Conservation (phyloP, 2,329 filamentous ascomycete species). For the Tolypocladium tundrense region DNA sequence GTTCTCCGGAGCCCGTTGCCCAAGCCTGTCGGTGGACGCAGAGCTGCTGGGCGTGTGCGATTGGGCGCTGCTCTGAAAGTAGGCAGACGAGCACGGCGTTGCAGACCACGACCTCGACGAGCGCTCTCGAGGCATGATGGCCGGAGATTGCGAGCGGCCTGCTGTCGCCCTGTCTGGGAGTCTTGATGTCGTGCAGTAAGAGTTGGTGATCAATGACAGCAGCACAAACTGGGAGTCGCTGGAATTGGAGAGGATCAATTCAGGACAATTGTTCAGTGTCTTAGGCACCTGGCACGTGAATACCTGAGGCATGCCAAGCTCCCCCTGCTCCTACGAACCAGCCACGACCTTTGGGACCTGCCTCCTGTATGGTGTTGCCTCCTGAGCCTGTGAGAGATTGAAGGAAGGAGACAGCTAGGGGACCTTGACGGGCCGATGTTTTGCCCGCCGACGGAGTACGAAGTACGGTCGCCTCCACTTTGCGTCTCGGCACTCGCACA, state of each 20-base stretch:
- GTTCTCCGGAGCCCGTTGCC: background rate
- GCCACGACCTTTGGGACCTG: background rate
- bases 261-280: background rate
- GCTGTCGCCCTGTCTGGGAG: background rate
- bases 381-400: background rate
- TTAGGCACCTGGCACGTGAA: background rate
- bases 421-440: background rate
- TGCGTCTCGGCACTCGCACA: slow-evolving; percentile 7
- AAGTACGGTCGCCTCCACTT: background rate
- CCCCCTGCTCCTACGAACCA: background rate
- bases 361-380: background rate
- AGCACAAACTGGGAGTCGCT: background rate
- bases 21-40: background rate
- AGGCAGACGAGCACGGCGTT: slow-evolving; percentile 10
- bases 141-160: background rate
- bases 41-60: background rate
- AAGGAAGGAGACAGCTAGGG: background rate
- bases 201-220: background rate
- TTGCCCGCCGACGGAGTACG: background rate
- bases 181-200: background rate
- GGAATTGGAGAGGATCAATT: background rate
- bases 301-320: background rate
- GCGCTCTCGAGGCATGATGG: background rate
- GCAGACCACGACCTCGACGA: slow-evolving; percentile 3
- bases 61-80: slow-evolving; percentile 10